Base-by-base conservation (phyloP, 2,329 filamentous ascomycete species). In the Metarhizium brunneum region DNA sequence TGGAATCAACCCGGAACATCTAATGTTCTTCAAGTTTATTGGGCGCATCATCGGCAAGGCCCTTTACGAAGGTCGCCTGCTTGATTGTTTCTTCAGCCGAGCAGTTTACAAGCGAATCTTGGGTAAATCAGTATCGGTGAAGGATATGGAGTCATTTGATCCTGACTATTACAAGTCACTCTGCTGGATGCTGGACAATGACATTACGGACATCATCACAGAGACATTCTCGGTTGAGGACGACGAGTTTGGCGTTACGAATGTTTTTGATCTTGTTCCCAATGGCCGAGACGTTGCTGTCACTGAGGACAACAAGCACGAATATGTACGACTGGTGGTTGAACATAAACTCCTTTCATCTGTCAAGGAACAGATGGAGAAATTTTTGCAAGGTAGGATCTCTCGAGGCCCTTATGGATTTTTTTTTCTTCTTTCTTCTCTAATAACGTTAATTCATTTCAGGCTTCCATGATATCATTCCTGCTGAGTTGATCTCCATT, bases 1-100 rank as follows among this genome's bases (percentile, higher is more conserved):
- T 71, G 85, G 85, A 48, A 86, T 97, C 80, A 99, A 99, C 68
- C 86, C 89, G 38, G 92, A 99, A 72, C 95, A 99, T 76, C 73
- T 97, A 57, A 85, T 90, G 77, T 99, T 96, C 81, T 99, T 99
- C 83, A 97, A 97, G 70, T 99, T 99, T 73, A 96, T 99, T 65
- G 94, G 94, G 47, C 89, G 94, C 52, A 91, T 99, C 72, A 99
- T 99, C 63, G 95, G 94, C 65, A 99, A 99, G 73, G 94, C 94
- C 42, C 80, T 99, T 51, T 99, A 97, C 70, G 95, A 99, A 75
- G 90, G 90, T 49, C 88, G 94, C 56, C 85, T 99, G 40, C 84
- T 99, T 35, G 94, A 99, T 71, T 99, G 94, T 72, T 95, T 97
- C 79, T 99, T 99, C 77, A 97, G 92, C 73, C 86, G 94, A 67